A percentile compares a stretch with the other conserved stretches of the same genome.
Evolutionary conservation across 139 green algal species (phyloP).

Genomic region (Ulvella scutata): DNA sequence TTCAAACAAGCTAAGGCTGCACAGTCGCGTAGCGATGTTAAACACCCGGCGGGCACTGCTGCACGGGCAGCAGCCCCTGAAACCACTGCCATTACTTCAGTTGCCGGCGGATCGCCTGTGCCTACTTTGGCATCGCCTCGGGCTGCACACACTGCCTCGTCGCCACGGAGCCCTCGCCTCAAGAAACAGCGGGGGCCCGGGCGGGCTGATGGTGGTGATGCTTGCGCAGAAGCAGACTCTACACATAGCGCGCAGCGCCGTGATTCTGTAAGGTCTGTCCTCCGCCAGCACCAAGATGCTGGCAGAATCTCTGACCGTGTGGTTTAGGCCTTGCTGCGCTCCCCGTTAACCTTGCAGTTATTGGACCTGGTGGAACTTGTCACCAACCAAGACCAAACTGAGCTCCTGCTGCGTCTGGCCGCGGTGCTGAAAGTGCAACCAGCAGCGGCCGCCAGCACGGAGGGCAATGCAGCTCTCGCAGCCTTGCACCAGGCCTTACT

Average conservation of each 20-base stretch:
- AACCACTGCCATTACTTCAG: too few relatives aligned
- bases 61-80: too few relatives aligned
- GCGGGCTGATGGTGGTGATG: background rate
- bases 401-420: background rate
- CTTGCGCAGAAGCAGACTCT: background rate
- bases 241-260: background rate
- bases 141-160: background rate
- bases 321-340: background rate
- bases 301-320: background rate
- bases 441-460: too few relatives aligned
- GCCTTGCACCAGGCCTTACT: background rate
- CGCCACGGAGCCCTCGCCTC: background rate
- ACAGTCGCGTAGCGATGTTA: too few relatives aligned
- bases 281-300: background rate
- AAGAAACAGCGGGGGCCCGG: too few relatives aligned
- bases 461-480: background rate
- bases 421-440: background rate
- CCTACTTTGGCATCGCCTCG: too few relatives aligned
- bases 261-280: background rate
- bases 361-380: background rate
- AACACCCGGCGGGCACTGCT: too few relatives aligned
- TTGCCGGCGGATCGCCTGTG: too few relatives aligned
- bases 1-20: too few relatives aligned
- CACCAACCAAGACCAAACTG: background rate
- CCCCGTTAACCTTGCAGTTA: background rate